A percentile compares a stretch with the other conserved stretches of the same genome.
These are phyloP conservation scores for Gastrolobium villosum DNA, from an alignment of 306 rosid genomes.

Conservation along the genomic window DNA sequence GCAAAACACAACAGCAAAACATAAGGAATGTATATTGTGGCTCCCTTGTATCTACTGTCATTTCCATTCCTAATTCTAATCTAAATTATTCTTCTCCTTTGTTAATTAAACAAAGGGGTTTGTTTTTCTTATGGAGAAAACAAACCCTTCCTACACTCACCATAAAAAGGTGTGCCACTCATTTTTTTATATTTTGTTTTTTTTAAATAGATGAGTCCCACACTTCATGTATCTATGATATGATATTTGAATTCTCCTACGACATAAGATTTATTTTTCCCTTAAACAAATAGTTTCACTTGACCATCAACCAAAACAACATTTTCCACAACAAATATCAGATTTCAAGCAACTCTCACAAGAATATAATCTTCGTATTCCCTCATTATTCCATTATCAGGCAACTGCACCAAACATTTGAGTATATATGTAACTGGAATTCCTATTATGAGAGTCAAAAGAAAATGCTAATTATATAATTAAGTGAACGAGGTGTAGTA, in stretches of 20 bases:
- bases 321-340: slow-evolving; percentile 37
- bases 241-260: too few relatives aligned
- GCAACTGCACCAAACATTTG: slow-evolving; percentile 17
- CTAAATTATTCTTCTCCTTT: too few relatives aligned
- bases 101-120: too few relatives aligned
- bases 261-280: too few relatives aligned
- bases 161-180: too few relatives aligned
- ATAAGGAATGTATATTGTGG: background rate
- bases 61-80: too few relatives aligned
- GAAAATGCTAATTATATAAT: slow-evolving; percentile 22
- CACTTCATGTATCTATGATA: too few relatives aligned
- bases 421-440: slow-evolving; percentile 18
- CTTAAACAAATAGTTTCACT: background rate
- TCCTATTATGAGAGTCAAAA: slow-evolving; percentile 32
- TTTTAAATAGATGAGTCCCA: too few relatives aligned
- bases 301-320: slow-evolving; percentile 31
- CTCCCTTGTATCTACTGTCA: too few relatives aligned
- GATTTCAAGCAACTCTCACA: slow-evolving; percentile 38
- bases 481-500: background rate
- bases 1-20: background rate
- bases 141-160: too few relatives aligned
- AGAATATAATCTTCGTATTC: slow-evolving; percentile 4
- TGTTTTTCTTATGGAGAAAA: too few relatives aligned
- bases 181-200: too few relatives aligned
- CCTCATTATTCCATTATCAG: slow-evolving; percentile 33